A percentile compares a stretch with the other conserved stretches of the same genome.
Evolutionary conservation across 768 basidiomycete species (phyloP).

Genomic region (Pholiota microspora): DNA sequence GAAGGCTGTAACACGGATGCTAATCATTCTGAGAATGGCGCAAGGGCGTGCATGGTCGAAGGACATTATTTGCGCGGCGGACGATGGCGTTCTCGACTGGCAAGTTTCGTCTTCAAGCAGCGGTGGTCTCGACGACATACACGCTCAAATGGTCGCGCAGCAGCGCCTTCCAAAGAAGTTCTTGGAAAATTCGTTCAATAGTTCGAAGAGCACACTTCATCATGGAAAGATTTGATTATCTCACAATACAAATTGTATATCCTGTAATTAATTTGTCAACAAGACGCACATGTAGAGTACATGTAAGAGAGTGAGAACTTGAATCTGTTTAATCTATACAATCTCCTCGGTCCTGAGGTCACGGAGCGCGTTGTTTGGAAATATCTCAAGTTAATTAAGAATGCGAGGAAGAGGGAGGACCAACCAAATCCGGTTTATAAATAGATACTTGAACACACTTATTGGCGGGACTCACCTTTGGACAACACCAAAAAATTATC

Average conservation of each 20-base stretch:
- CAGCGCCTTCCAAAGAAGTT: conserved; percentile 22
- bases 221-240: background rate
- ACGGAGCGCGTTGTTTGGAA: no score
- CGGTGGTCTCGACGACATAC: conserved; percentile 23
- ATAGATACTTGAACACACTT: no score
- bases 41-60: conserved; percentile 38
- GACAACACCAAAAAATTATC: no score
- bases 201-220: conserved; percentile 15
- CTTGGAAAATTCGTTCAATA: conserved; percentile 17
- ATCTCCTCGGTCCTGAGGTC: no score
- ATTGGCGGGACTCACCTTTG: no score
- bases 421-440: no score
- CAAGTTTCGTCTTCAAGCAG: conserved; percentile 36
- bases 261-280: background rate
- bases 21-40: conserved; percentile 38
- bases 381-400: no score
- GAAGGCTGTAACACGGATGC: conserved; percentile 35
- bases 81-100: conserved; percentile 35
- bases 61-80: conserved; percentile 31
- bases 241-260: background rate
- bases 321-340: no score
- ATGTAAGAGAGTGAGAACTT: background rate
- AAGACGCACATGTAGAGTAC: no score
- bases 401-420: no score
- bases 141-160: conserved; percentile 1